Base-by-base conservation (phyloP, 169 alveolate genomes). In the Fabrea salina region DNA sequence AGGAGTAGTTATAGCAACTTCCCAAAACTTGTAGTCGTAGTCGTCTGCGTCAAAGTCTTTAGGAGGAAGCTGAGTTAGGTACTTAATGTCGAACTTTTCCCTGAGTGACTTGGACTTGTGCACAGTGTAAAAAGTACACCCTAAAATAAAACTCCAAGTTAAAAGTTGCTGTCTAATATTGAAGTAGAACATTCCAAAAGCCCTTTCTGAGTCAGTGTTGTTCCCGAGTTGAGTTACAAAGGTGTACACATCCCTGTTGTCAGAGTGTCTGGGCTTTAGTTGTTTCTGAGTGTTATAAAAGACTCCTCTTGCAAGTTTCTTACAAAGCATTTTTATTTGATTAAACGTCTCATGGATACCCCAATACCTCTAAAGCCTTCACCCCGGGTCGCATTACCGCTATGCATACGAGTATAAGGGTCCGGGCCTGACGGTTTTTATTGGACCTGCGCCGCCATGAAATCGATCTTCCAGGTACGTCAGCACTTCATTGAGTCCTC, bases 1-100 rank as follows among this genome's bases (percentile, higher is more conserved):
- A 13, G n/a, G 49, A 13, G 13, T 44, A 1, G 80, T 51, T 6
- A n/a, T n/a, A 16, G 30, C 51, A 30, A 72, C 22, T 40, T 72
- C 80, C 70, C 80, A 72, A 4, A 16, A 51, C 33, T 72, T 72
- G 49, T 72, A 72, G 19, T 51, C 80, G 33, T 72, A 72, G 33
- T 72, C 80, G 16, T 13, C 8, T 11, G 37, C 37, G 32, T 72
- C 80, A 6, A 16, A 72, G 2, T 72, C 70, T 30, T 72, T 47
- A 8, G 44, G 22, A 8, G 78, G 78, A 8, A 43, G 61, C 32
- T 47, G 1, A 30, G 16, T 68, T 3, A 68, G 41, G 39, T 68
- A 68, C n/a, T 68, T 68, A n/a, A 68, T 68, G 8, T 68, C 78
- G 44, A 68, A 68, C 2, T 43, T 37, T 68, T 68, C 61, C 1